phyloP scores from a whole-genome alignment of 2,329 filamentous ascomycete genomes.

The Fusarium sp. region DNA sequence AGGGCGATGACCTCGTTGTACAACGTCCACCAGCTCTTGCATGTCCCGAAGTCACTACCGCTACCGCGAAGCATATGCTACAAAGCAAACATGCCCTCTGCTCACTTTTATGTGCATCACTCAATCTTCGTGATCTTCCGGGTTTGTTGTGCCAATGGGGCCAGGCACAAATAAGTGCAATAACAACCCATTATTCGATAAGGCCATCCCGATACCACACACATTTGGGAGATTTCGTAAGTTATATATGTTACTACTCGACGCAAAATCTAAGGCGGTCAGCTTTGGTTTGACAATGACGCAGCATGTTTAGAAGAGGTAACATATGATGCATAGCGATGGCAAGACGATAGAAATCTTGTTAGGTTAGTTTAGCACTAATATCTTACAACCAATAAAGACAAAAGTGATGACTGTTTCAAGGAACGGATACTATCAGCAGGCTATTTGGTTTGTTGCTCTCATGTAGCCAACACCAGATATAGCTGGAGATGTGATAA shows the following conservation, averaged over 20 bases:
- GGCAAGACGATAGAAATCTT: not conserved
- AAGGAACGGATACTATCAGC: not conserved
- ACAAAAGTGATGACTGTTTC: not conserved
- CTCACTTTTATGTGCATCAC: constrained; percentile 27
- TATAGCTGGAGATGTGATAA: not conserved
- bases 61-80: not conserved
- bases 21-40: constrained; percentile 28
- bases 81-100: constrained; percentile 26
- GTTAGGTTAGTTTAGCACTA: too few relatives aligned
- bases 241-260: not conserved
- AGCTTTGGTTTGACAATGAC: constrained; percentile 14
- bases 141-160: constrained; percentile 31
- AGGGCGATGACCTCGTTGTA: constrained; percentile 26
- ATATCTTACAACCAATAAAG: not conserved
- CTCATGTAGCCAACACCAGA: not conserved
- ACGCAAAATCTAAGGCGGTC: constrained; percentile 16
- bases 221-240: constrained; percentile 7
- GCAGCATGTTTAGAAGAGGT: constrained; percentile 10
- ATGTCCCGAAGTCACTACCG: constrained; percentile 10
- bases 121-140: constrained; percentile 26
- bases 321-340: constrained; percentile 3
- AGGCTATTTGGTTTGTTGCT: not conserved
- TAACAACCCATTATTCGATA: constrained; percentile 15
- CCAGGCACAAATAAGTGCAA: constrained; percentile 26
- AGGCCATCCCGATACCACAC: constrained; percentile 17